These are phyloP conservation scores for Acanthamoeba triangularis DNA, from an alignment of 208 protist genomes.

Conservation along the genomic window DNA sequence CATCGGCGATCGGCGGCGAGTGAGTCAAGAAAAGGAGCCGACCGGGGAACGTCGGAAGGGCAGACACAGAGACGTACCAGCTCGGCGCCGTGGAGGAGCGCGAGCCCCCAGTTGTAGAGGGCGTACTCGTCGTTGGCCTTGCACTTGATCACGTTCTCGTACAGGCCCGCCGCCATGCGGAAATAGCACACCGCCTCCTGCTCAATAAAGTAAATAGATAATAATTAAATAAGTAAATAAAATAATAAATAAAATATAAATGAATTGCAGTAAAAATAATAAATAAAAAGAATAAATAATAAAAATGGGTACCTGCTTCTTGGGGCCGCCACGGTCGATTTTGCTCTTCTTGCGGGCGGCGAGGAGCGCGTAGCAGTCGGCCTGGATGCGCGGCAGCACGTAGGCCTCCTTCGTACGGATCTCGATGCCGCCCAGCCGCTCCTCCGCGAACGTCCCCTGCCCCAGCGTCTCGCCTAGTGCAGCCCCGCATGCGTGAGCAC, in stretches of 20 bases:
- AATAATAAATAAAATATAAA: too few relatives aligned
- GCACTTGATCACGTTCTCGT: conserved; percentile 68
- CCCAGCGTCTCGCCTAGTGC: background rate
- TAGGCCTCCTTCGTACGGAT: conserved; percentile 61
- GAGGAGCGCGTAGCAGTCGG: conserved; percentile 69
- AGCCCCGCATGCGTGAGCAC: background rate
- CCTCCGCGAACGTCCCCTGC: background rate
- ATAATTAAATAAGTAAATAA: too few relatives aligned
- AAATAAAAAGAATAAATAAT: background rate
- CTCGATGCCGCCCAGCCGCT: background rate
- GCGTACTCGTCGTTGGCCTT: conserved; percentile 70
- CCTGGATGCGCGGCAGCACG: conserved; percentile 59
- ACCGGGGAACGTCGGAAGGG: background rate
- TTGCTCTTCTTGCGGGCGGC: conserved; percentile 55
- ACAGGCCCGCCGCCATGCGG: conserved; percentile 27
- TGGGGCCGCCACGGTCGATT: background rate
- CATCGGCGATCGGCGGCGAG: background rate
- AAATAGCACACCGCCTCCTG: conserved; percentile 48
- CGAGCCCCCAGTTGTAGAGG: conserved; percentile 66
- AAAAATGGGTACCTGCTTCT: background rate
- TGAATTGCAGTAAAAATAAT: background rate
- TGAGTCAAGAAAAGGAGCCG: background rate
- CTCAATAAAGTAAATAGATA: background rate
- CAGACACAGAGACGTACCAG: background rate
- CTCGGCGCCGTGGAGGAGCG: background rate